A percentile compares a stretch with the other conserved stretches of the same genome.
Conservation (phyloP, 2,329 filamentous ascomycete genomes). For the Pseudomassariella vexata region DNA sequence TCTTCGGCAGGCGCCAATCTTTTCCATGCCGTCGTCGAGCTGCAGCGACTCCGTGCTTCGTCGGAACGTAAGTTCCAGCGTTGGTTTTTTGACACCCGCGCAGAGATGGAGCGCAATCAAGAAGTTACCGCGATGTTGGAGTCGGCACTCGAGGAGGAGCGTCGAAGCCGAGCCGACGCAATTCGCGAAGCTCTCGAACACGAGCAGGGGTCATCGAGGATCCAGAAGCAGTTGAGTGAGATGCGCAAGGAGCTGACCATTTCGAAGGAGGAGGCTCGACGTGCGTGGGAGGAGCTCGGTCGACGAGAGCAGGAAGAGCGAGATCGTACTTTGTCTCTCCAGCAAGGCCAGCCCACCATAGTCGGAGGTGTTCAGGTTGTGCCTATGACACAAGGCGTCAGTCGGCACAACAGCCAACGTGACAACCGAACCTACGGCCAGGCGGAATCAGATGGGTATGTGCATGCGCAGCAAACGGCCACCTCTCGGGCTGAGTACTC, state of each 20-base stretch:
- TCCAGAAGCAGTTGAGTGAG: constrained; percentile 75
- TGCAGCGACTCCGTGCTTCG: constrained; percentile 87
- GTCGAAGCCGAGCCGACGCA: constrained; percentile 62
- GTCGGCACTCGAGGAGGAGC: constrained; percentile 66
- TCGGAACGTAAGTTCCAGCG: constrained; percentile 97
- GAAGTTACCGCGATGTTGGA: constrained; percentile 81
- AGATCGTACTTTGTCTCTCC: constrained; percentile 77
- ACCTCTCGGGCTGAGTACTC: constrained; percentile 30
- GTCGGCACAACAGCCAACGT: constrained; percentile 42
- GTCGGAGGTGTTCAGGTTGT: constrained; percentile 94
- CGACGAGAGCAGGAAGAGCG: constrained; percentile 89
- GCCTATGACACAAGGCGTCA: constrained; percentile 74
- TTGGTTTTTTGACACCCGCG: constrained; percentile 94
- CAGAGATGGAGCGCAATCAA: constrained; percentile 78
- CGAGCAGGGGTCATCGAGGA: constrained; percentile 62
- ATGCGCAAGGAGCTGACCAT: constrained; percentile 92
- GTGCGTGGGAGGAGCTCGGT: constrained; percentile 96
- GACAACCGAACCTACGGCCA: constrained; percentile 28
- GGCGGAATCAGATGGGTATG: constrained; percentile 24
- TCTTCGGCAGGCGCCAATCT: constrained; percentile 94
- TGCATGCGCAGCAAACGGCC: constrained; percentile 19
- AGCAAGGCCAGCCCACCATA: constrained; percentile 80
- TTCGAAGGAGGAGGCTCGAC: constrained; percentile 89
- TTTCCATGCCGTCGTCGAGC: constrained; percentile 94
- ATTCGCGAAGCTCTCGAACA: constrained; percentile 60